Percentiles rank a stretch among this genome's conserved stretches.
phyloP scores from a whole-genome alignment of 1,139 yeast genomes.

The Candida sp. region DNA sequence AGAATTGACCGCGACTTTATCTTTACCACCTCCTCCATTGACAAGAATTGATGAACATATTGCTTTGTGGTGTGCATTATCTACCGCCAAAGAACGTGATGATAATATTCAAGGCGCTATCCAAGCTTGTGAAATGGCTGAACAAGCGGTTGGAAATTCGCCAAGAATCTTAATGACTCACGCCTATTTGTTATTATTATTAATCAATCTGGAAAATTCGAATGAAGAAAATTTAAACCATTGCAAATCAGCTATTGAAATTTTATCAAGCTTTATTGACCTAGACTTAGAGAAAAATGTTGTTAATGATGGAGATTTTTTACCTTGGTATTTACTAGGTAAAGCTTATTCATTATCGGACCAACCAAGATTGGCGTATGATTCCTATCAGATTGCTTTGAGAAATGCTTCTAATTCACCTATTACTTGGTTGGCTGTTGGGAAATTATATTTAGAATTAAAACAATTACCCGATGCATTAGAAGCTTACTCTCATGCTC shows the following conservation, averaged over 20 bases:
- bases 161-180: conserved; percentile 45
- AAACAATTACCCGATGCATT: conserved; percentile 63
- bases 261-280: conserved; percentile 33
- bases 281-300: conserved; percentile 20
- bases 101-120: conserved; percentile 47
- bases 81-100: conserved; percentile 48
- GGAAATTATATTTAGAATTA: conserved; percentile 54
- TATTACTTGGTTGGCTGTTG: conserved; percentile 65
- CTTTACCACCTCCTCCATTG: conserved; percentile 47
- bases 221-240: conserved; percentile 4
- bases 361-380: conserved; percentile 52
- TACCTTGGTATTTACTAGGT: conserved; percentile 59
- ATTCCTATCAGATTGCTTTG: conserved; percentile 55
- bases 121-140: conserved; percentile 46
- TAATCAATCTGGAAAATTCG: conserved; percentile 7
- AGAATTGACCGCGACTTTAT: conserved; percentile 47
- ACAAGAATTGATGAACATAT: conserved; percentile 43
- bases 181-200: conserved; percentile 41
- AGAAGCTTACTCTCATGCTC: conserved; percentile 66
- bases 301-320: conserved; percentile 30
- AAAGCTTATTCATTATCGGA: conserved; percentile 46
- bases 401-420: conserved; percentile 53
- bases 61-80: conserved; percentile 50
- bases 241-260: conserved; percentile 27
- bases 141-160: conserved; percentile 38